Conservation (phyloP, 2,329 filamentous ascomycete genomes). For the Aspergillus amoenus region DNA sequence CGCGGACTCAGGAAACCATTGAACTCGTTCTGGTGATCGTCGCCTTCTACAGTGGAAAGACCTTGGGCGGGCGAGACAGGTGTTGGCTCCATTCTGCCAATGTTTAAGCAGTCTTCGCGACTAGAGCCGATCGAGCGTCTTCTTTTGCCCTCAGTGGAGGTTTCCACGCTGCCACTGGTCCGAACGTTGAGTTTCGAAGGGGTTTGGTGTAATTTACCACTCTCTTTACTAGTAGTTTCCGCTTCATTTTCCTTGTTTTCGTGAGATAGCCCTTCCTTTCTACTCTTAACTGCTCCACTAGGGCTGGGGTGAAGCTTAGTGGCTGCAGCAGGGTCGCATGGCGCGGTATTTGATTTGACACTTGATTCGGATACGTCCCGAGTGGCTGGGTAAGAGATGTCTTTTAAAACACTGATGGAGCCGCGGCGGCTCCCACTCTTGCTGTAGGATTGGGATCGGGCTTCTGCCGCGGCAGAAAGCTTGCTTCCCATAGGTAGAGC, state of each 20-base stretch:
- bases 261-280: constrained; percentile 31
- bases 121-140: constrained; percentile 22
- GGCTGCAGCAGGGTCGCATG: constrained; percentile 15
- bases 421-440: constrained; percentile 19
- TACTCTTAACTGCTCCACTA: constrained; percentile 31
- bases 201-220: constrained; percentile 16
- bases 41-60: constrained; percentile 16
- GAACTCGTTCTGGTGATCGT: constrained; percentile 14
- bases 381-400: constrained; percentile 30
- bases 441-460: constrained; percentile 27
- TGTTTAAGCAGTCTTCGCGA: constrained; percentile 16
- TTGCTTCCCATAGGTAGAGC: constrained; percentile 22
- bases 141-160: constrained; percentile 24
- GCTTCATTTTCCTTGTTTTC: constrained; percentile 24
- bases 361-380: constrained; percentile 35
- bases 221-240: constrained; percentile 20
- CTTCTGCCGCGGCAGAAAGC: constrained; percentile 30
- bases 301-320: constrained; percentile 33
- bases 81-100: constrained; percentile 18
- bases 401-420: constrained; percentile 23
- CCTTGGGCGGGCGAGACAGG: constrained; percentile 22
- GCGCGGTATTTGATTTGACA: constrained; percentile 22
- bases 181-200: constrained; percentile 21
- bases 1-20: constrained; percentile 21
- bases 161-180: constrained; percentile 21